Evolutionary conservation across 257 asterid genomes (phyloP).

Genomic region (Solanum phureja): DNA sequence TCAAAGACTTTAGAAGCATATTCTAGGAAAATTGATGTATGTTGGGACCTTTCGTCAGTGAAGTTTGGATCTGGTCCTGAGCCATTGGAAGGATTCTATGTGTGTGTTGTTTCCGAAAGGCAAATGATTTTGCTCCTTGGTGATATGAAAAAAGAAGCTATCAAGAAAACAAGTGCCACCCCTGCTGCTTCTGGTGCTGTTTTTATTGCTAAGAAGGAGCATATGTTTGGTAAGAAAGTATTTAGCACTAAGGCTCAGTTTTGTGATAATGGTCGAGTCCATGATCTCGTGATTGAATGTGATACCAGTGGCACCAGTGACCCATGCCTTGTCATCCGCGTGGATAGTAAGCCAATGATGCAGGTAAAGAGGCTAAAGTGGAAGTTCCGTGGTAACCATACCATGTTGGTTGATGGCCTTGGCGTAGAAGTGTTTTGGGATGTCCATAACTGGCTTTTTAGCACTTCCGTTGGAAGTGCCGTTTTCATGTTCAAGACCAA

Average conservation of each 20-base stretch:
- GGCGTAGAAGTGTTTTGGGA: conserved; percentile 37
- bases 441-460: conserved; percentile 40
- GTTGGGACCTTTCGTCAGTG: conserved; percentile 37
- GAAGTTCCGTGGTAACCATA: conserved; percentile 43
- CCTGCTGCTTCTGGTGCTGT: conserved; percentile 22
- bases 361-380: conserved; percentile 34
- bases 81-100: conserved; percentile 30
- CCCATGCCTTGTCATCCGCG: conserved; percentile 26
- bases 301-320: conserved; percentile 23
- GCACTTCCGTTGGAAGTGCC: conserved; percentile 18
- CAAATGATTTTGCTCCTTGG: conserved; percentile 33
- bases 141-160: conserved; percentile 34
- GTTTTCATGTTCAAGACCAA: conserved; percentile 42
- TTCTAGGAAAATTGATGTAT: conserved; percentile 27
- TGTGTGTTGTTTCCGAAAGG: conserved; percentile 27
- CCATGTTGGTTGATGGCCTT: conserved; percentile 33
- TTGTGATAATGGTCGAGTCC: conserved; percentile 19
- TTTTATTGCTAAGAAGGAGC: conserved; percentile 28
- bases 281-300: conserved; percentile 34
- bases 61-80: conserved; percentile 43
- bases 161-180: conserved; percentile 23
- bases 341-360: conserved; percentile 32
- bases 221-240: conserved; percentile 33
- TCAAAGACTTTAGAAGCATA: conserved; percentile 32
- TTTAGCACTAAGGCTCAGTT: conserved; percentile 26